These are phyloP conservation scores for Melastoma candidum DNA, from an alignment of 441 rosid species.

Conservation along the genomic window DNA sequence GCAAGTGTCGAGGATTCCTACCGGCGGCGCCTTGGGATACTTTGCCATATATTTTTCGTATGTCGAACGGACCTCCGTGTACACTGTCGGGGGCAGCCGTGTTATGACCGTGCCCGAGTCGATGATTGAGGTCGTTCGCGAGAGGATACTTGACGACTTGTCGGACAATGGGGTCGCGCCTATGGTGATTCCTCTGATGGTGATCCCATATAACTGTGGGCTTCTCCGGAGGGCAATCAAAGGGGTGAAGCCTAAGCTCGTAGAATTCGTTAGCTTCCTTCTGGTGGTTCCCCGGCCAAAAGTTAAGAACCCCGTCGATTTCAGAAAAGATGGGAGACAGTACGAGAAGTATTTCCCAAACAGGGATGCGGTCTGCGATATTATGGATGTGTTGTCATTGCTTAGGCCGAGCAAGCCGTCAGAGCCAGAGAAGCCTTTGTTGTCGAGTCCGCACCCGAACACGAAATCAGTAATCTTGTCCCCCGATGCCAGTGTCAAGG, in stretches of 20 bases:
- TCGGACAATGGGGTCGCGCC: neutral
- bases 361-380: neutral
- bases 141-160: neutral
- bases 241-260: neutral
- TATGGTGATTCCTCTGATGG: neutral
- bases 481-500: no score
- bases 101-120: slow-evolving; percentile 4
- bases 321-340: slow-evolving; percentile 1
- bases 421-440: neutral
- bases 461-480: neutral
- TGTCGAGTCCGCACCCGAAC: neutral
- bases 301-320: slow-evolving; percentile 6
- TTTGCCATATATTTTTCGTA: neutral
- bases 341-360: neutral
- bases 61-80: neutral
- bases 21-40: neutral
- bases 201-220: slow-evolving; percentile 2
- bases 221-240: neutral
- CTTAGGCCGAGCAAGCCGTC: neutral
- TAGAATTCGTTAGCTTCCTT: no score
- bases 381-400: neutral
- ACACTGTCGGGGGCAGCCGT: neutral
- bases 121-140: slow-evolving; percentile 2
- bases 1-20: slow-evolving; percentile 1
- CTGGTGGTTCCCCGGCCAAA: neutral